These are phyloP conservation scores for Colletotrichum neosansevieriae DNA, from an alignment of 2,329 filamentous ascomycete species.

Conservation along the genomic window DNA sequence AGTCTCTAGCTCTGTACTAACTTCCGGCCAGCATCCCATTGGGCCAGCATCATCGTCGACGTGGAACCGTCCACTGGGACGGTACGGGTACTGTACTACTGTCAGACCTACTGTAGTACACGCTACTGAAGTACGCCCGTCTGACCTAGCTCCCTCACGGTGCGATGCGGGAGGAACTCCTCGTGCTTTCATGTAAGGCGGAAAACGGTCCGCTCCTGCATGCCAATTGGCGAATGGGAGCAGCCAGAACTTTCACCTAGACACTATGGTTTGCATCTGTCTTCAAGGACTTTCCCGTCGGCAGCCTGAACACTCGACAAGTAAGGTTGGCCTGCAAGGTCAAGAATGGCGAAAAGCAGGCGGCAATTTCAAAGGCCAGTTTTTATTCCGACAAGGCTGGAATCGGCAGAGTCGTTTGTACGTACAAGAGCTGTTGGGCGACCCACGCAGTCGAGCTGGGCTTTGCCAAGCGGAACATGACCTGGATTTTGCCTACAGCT, in stretches of 20 bases:
- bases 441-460: no score
- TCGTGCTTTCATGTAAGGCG: slow-evolving; percentile 40
- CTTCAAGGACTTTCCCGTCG: slow-evolving; percentile 31
- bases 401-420: neutral
- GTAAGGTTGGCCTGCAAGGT: neutral
- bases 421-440: neutral
- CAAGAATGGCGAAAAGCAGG: neutral
- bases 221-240: slow-evolving; percentile 30
- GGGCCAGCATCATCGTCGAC: slow-evolving; percentile 27
- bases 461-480: no score
- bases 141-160: slow-evolving; percentile 23
- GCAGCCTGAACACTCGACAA: neutral
- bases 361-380: no score
- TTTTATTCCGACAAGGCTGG: neutral
- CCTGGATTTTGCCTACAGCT: no score
- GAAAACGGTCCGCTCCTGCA: slow-evolving; percentile 41
- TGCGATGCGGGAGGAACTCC: slow-evolving; percentile 36
- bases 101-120: slow-evolving; percentile 19
- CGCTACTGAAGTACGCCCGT: slow-evolving; percentile 28
- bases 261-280: slow-evolving; percentile 29
- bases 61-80: slow-evolving; percentile 27
- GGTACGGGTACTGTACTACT: slow-evolving; percentile 7
- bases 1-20: slow-evolving; percentile 3
- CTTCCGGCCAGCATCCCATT: slow-evolving; percentile 33
- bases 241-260: slow-evolving; percentile 6